Evolutionary conservation across 768 basidiomycete species (phyloP).

Genomic region (Pleurotus citrinopileatus): DNA sequence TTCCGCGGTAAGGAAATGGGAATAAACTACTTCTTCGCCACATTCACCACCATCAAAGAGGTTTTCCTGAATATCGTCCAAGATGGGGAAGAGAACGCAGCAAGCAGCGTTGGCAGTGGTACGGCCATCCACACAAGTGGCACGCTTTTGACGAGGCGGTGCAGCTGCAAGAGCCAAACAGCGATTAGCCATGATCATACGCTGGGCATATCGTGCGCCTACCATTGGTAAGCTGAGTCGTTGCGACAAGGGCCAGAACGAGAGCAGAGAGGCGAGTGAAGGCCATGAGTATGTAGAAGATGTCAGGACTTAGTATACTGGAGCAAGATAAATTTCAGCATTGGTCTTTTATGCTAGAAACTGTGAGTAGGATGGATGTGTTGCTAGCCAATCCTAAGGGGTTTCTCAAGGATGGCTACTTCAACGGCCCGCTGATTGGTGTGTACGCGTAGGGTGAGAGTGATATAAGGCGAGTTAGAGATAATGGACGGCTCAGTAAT

Average conservation of each 20-base stretch:
- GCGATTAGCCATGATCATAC: not conserved
- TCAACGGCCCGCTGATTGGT: not conserved
- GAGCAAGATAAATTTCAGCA: not conserved
- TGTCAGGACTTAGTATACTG: not conserved
- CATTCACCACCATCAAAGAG: slow-evolving; percentile 28
- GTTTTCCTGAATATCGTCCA: slow-evolving; percentile 20
- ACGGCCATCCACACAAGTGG: slow-evolving; percentile 26
- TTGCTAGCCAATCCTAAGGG: not conserved
- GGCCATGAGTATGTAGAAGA: not conserved
- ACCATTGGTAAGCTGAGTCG: not conserved
- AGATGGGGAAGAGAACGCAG: slow-evolving; percentile 23
- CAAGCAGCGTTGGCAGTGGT: slow-evolving; percentile 26
- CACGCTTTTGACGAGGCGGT: slow-evolving; percentile 16
- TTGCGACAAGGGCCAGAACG: slow-evolving; percentile 2
- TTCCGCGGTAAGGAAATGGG: not conserved
- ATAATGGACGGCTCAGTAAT: not conserved
- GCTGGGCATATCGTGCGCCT: not conserved
- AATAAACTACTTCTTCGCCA: slow-evolving; percentile 22
- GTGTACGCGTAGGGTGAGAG: not conserved
- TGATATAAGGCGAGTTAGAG: not conserved
- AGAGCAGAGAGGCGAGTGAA: slow-evolving; percentile 4
- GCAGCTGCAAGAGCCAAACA: not conserved
- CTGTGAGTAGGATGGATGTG: not conserved
- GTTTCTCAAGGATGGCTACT: not conserved
- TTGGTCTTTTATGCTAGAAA: not conserved